Percentiles rank a stretch among this genome's conserved stretches.
phyloP scores from a whole-genome alignment of 164 flowering plant species.

The Liriodendron chinense region DNA sequence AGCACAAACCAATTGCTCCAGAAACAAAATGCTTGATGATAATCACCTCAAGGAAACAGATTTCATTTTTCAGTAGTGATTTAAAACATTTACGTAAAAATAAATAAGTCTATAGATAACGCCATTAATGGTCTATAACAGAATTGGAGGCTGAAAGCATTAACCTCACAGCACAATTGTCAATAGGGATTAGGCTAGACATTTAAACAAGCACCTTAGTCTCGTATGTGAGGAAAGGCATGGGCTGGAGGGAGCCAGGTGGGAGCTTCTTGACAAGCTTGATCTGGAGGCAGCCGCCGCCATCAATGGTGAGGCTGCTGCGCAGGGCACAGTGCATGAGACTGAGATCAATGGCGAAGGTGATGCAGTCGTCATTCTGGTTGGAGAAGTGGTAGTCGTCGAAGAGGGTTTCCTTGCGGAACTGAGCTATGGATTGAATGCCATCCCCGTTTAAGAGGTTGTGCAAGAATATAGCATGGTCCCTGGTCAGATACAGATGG shows the following conservation, averaged over 20 bases:
- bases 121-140: too few relatives aligned
- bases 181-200: too few relatives aligned
- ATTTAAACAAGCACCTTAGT: slow-evolving; percentile 32
- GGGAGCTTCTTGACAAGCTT: slow-evolving; percentile 88
- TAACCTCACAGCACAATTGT: too few relatives aligned
- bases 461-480: slow-evolving; percentile 80
- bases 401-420: slow-evolving; percentile 66
- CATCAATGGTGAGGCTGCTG: slow-evolving; percentile 58
- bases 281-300: slow-evolving; percentile 55
- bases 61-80: background rate
- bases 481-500: slow-evolving; percentile 71
- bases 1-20: background rate
- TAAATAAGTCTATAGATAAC: too few relatives aligned
- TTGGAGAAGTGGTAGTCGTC: slow-evolving; percentile 81
- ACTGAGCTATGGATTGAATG: slow-evolving; percentile 80
- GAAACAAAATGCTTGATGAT: background rate
- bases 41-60: background rate
- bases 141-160: too few relatives aligned
- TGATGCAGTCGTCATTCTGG: slow-evolving; percentile 80
- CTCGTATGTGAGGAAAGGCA: slow-evolving; percentile 88
- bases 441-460: slow-evolving; percentile 77
- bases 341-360: slow-evolving; percentile 69
- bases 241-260: slow-evolving; percentile 50
- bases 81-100: too few relatives aligned
- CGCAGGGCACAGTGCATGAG: slow-evolving; percentile 82